Percentiles rank a stretch among this genome's conserved stretches.
Evolutionary conservation across 768 basidiomycete species (phyloP).

Genomic region (Rhodotorula babjevae): DNA sequence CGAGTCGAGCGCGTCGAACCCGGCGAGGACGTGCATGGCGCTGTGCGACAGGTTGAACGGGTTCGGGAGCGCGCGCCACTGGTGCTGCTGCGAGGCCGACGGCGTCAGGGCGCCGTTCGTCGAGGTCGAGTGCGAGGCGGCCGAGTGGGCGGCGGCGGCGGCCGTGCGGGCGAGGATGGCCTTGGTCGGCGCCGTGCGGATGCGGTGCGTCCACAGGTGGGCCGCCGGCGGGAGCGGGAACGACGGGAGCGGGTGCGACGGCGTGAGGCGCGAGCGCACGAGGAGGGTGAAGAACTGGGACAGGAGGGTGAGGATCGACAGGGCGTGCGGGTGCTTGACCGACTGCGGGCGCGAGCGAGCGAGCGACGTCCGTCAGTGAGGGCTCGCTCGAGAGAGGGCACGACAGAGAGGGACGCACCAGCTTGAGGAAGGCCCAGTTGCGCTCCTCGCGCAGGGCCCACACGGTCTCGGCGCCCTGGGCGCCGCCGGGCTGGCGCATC

Average conservation of each 20-base stretch:
- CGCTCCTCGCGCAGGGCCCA: constrained; percentile 29
- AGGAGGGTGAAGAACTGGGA: constrained; percentile 29
- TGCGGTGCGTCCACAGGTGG: constrained; percentile 37
- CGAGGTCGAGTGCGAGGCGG: neutral
- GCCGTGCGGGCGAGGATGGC: constrained; percentile 3
- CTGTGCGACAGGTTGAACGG: constrained; percentile 27
- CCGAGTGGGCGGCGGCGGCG: neutral
- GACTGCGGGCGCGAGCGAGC: constrained; percentile 10
- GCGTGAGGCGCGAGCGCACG: constrained; percentile 9
- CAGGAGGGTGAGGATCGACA: constrained; percentile 21
- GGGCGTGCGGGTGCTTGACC: constrained; percentile 21
- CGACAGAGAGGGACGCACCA: constrained; percentile 10
- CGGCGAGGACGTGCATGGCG: constrained; percentile 7
- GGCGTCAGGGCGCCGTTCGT: neutral
- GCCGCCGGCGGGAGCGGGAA: constrained; percentile 24
- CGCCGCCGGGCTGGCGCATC: constrained; percentile 16
- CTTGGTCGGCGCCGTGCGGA: constrained; percentile 31
- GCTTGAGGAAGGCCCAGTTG: constrained; percentile 37
- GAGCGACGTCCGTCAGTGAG: neutral
- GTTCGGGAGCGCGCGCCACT: constrained; percentile 33
- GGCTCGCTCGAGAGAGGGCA: neutral
- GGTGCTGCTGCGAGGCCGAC: neutral
- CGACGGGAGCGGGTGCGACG: neutral
- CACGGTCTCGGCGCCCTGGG: constrained; percentile 2
- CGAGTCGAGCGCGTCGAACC: constrained; percentile 31